phyloP scores from a whole-genome alignment of 169 alveolate species.

The Cardiosporidium cionae region DNA sequence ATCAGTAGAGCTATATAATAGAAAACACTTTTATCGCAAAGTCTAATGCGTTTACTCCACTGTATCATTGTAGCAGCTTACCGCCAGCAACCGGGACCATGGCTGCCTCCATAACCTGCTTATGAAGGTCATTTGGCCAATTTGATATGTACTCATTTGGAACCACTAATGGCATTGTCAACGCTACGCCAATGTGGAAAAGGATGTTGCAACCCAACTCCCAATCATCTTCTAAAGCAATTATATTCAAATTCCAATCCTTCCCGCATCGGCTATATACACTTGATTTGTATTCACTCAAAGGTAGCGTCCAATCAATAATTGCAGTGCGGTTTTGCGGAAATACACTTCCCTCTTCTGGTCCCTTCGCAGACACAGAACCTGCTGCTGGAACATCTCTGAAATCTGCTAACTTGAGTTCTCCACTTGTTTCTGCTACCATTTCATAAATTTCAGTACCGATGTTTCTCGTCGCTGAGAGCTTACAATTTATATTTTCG shows the following conservation, averaged over 20 bases:
- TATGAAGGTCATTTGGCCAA: background rate
- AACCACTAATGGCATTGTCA: too few relatives aligned
- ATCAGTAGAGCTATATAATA: background rate
- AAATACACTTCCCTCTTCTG: too few relatives aligned
- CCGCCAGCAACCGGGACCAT: too few relatives aligned
- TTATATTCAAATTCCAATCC: too few relatives aligned
- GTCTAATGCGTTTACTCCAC: background rate
- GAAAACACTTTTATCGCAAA: background rate
- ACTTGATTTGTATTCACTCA: too few relatives aligned
- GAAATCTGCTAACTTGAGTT: background rate
- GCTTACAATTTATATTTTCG: background rate
- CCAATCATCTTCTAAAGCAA: too few relatives aligned
- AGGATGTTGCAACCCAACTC: too few relatives aligned
- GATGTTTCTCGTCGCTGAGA: background rate
- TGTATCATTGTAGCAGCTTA: background rate
- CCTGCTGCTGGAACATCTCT: background rate
- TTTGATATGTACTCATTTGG: too few relatives aligned
- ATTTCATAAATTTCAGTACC: background rate
- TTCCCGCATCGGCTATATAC: too few relatives aligned
- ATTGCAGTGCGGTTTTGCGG: too few relatives aligned
- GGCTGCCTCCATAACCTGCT: background rate
- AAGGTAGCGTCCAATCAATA: too few relatives aligned
- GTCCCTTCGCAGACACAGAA: background rate
- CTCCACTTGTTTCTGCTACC: background rate
- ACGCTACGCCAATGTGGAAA: too few relatives aligned